Evolutionary conservation across 768 basidiomycete genomes (phyloP), one percentile per base, ranked within the genome.

Genomic region (Hygrocybe punicea): DNA sequence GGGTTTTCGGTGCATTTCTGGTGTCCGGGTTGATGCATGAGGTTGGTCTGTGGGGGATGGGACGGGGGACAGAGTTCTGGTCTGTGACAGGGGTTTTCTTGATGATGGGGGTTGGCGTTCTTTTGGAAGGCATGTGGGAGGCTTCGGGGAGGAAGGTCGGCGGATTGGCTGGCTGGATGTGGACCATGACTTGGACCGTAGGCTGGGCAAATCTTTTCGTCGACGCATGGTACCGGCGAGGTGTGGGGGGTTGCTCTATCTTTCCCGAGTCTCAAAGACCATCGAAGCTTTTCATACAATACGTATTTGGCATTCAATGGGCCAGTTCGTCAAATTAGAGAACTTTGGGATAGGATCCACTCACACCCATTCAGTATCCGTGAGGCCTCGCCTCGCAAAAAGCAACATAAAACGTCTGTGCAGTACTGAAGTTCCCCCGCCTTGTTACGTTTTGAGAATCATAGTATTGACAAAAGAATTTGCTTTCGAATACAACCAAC

Each of bases 1-100:
- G 65, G 2, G 69, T 86, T 8, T 56, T 88, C 2, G 85, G 84
- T 6, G 79, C 78, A 3, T 89, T 89, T 65, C 47, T 79, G 2
- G 55, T 81, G 6, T 89, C 87, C 0, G 84, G 78, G 4, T n/a
- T 81, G 7, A 62, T 88, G 4, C 88, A 90, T 55, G 76, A 82
- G 59, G 24, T 80, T n/a, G 84, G 81, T 13, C 58, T 82, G 47
- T 85, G 78, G 75, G 82, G 82, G 6, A 78, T 86, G 79, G 79
- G 77, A 1, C 71, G 73, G 3, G 84, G 82, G n/a, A 68, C 71
- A 1, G 79, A 86, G 35, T 75, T 80, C 37, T 49, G 59, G 2
- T 50, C 55, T 8, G 69, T 82, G 7, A 66, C 70, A 1, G 79
- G 78, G 1, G 85, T 81, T 65, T 88, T 86, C 63, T 33, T 86